A percentile compares a stretch with the other conserved stretches of the same genome.
These are phyloP conservation scores for Funneliformis mosseae DNA, from an alignment of 192 early-diverging fungal species.

Conservation along the genomic window DNA sequence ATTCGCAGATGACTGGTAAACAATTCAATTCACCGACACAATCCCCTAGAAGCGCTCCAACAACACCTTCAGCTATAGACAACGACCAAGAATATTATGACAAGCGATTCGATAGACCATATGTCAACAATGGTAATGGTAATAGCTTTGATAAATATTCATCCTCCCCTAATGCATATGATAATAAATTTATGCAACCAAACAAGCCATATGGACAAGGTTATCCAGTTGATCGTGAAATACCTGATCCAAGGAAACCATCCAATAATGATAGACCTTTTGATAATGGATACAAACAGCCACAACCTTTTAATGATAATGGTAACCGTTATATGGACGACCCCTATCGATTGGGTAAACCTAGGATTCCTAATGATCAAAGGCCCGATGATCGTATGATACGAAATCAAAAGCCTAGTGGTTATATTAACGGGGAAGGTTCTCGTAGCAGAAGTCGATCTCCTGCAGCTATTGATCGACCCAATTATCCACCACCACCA, in stretches of 20 bases:
- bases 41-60: neutral
- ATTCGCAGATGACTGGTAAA: constrained; percentile 9
- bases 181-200: neutral
- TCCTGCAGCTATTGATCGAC: neutral
- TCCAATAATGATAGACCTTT: neutral
- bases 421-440: neutral
- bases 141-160: neutral
- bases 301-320: neutral
- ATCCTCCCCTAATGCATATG: neutral
- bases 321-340: neutral
- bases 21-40: neutral
- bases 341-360: neutral
- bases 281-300: neutral
- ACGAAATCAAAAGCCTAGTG: neutral
- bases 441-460: neutral
- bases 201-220: neutral
- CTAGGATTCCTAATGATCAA: neutral
- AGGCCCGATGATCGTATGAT: neutral
- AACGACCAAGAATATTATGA: neutral
- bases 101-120: neutral
- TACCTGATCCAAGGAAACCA: neutral
- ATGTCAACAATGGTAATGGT: neutral
- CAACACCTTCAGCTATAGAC: neutral
- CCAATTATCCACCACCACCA: neutral
- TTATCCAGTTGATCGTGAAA: neutral